Base-by-base conservation (phyloP, 345 rosid genomes). In the Eucalyptus curtisii region DNA sequence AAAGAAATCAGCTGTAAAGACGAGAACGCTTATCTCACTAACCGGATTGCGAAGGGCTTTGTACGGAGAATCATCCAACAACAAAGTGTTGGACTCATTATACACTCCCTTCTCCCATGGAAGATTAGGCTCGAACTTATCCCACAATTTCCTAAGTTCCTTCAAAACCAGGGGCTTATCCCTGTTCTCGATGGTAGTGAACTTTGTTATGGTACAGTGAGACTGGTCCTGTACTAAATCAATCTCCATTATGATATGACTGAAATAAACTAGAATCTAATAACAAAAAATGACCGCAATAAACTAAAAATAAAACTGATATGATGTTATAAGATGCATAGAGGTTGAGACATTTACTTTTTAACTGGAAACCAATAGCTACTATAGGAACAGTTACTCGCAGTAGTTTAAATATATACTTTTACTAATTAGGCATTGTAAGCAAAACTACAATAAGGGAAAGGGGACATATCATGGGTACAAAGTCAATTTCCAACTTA, bases 41-140 rank as follows among this genome's bases (percentile, higher is more conserved):
- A 97, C 98, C 33, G 98, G 97, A 93, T 97, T 97, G 88, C 95
- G 95, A 91, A 97, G 91, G 45, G 98, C 96, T 89, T 97, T 98
- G 90, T 98, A 93, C 4, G 98, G 98, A 50, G 98, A 97, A 91
- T 97, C 99, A 86, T 97, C 99, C 91, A 97, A 71, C 89, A 97
- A 87, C 87, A 96, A 90, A 12, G 99, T 98, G 91, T 98, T 97
- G 84, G 95, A 91, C 91, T 95, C 96, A 89, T 95, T 90, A 68
- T 92, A 98, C 89, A 91, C 93, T 49, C 93, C 95, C 86, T 90
- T 94, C 90, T 92, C 92, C 95, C 96, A 95, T 48, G 95, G 93
- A 55, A 93, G 90, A 80, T 90, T 76, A 64, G 92, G 90, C 55
- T 91, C 95, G 37, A 89, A 80, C 89, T 92, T 91, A 59, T 95